phyloP scores from a whole-genome alignment of 2,329 filamentous ascomycete genomes.

The Penicillium sp. region DNA sequence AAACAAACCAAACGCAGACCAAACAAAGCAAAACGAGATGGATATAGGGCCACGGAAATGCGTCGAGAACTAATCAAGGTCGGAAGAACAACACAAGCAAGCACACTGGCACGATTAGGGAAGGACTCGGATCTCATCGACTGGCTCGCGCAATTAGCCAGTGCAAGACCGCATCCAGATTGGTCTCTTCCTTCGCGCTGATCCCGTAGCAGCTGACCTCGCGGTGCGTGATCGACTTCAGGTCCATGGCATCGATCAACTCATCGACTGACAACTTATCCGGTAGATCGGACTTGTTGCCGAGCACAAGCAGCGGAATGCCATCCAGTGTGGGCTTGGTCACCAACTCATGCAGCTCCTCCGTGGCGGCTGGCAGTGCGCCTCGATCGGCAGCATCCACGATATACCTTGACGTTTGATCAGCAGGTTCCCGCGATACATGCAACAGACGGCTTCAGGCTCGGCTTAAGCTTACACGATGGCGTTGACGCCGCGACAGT shows the following conservation, averaged over 20 bases:
- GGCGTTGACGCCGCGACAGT: slow-evolving; percentile 95
- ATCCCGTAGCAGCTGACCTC: slow-evolving; percentile 99
- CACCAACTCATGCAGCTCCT: slow-evolving; percentile 90
- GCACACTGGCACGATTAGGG: too few species aligned
- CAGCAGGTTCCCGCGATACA: not conserved
- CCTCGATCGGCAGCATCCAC: slow-evolving; percentile 90
- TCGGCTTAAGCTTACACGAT: slow-evolving; percentile 82
- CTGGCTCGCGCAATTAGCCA: slow-evolving; percentile 92
- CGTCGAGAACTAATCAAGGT: slow-evolving; percentile 2
- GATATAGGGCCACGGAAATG: slow-evolving; percentile 12
- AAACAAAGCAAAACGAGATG: slow-evolving; percentile 15
- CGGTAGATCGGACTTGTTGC: slow-evolving; percentile 96
- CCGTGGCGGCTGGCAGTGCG: slow-evolving; percentile 80
- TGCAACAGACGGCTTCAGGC: not conserved
- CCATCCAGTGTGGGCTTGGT: slow-evolving; percentile 81
- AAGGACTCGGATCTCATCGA: slow-evolving; percentile 56
- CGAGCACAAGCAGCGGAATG: slow-evolving; percentile 90
- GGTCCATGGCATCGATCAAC: slow-evolving; percentile 87
- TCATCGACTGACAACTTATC: slow-evolving; percentile 91
- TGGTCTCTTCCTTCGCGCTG: slow-evolving; percentile 98
- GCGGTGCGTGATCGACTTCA: slow-evolving; percentile 85
- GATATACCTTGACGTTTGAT: slow-evolving; percentile 69
- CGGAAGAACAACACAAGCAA: too few species aligned
- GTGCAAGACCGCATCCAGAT: slow-evolving; percentile 93
- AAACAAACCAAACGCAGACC: slow-evolving; percentile 16